These are phyloP conservation scores for Persicaria tinctoria DNA, from an alignment of 148 eudicot species.

Conservation along the genomic window DNA sequence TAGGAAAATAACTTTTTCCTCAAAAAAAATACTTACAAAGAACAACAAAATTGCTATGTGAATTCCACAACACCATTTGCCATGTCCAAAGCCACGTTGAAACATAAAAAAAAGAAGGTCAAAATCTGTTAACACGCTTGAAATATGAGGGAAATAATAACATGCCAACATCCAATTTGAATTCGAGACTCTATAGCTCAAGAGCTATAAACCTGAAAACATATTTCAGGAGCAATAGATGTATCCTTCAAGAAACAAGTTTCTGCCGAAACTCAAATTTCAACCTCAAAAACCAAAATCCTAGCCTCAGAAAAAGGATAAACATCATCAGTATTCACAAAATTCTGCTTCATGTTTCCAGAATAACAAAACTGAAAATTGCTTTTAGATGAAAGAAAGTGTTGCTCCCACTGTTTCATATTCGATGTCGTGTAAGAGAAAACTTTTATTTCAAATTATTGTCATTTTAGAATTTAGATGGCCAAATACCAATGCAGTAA, in stretches of 20 bases:
- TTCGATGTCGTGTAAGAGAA: no score
- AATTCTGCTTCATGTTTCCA: background rate
- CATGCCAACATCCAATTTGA: no score
- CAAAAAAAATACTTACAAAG: background rate
- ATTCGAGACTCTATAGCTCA: no score
- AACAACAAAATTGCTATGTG: background rate
- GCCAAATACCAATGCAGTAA: no score
- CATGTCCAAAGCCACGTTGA: background rate
- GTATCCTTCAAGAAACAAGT: background rate
- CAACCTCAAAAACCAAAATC: background rate
- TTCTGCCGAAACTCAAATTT: background rate
- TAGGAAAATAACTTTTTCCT: no score
- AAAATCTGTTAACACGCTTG: background rate
- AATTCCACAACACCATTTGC: background rate
- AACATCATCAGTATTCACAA: background rate
- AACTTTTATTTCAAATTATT: no score
- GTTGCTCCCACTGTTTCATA: no score
- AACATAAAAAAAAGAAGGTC: conserved; percentile 10
- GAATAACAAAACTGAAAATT: background rate
- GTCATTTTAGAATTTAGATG: no score
- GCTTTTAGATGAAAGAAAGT: no score
- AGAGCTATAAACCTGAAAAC: background rate
- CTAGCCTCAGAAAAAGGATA: background rate
- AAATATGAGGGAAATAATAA: background rate
- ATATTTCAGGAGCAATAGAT: background rate